These are phyloP conservation scores for Kitagawia praeruptora DNA, from an alignment of 129 eudicot species.

Conservation along the genomic window DNA sequence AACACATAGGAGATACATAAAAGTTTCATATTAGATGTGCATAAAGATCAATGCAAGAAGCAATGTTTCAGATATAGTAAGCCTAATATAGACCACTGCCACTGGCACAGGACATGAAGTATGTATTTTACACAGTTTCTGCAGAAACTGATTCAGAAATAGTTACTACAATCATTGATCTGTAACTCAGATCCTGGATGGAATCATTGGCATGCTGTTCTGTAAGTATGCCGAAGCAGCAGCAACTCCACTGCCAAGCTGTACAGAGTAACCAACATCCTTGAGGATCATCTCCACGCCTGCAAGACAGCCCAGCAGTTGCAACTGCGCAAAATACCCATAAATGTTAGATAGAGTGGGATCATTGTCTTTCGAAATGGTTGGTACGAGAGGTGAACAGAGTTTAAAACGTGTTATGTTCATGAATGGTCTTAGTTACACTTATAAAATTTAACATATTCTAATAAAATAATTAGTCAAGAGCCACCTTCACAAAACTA, in stretches of 20 bases:
- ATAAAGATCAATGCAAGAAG: constrained; percentile 3
- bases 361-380: neutral
- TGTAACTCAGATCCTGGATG: constrained; percentile 76
- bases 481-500: neutral
- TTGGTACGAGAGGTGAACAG: neutral
- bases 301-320: constrained; percentile 90
- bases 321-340: constrained; percentile 44
- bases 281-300: constrained; percentile 98
- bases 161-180: neutral
- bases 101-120: neutral
- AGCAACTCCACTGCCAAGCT: constrained; percentile 91
- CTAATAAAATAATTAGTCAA: neutral
- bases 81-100: constrained; percentile 1
- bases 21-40: neutral
- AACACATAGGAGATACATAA: neutral
- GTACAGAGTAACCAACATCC: constrained; percentile 92
- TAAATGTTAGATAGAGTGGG: neutral
- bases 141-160: neutral
- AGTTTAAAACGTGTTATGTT: neutral
- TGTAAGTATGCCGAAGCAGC: constrained; percentile 87
- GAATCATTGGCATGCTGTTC: constrained; percentile 74
- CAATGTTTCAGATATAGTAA: neutral
- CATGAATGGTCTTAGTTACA: neutral
- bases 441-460: no score
- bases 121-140: neutral